Evolutionary conservation across 1,284 basidiomycete species (phyloP).

Genomic region (Trichosporon asahii): DNA sequence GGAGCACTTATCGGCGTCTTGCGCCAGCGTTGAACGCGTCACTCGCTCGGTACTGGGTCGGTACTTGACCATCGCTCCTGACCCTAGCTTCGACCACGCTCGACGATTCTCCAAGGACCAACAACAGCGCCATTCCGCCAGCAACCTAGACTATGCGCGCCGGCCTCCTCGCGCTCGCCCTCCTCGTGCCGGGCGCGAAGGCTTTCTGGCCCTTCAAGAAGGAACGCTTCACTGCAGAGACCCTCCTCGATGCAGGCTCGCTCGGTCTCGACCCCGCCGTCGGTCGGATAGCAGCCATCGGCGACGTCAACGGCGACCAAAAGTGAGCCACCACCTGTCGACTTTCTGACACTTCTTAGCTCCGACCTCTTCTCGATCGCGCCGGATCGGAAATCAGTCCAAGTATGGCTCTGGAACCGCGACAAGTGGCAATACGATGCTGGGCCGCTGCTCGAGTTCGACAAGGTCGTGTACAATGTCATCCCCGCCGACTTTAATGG

Average conservation of each 20-base stretch:
- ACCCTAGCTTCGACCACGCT: not conserved
- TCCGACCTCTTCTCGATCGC: conserved; percentile 76
- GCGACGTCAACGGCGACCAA: conserved; percentile 93
- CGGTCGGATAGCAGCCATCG: conserved; percentile 74
- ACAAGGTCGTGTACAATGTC: conserved; percentile 59
- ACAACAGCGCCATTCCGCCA: not conserved
- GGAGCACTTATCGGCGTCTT: not conserved
- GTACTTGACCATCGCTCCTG: not conserved
- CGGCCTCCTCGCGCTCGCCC: conserved; percentile 14
- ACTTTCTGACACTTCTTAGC: conserved; percentile 52
- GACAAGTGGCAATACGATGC: conserved; percentile 55
- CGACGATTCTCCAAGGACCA: not conserved
- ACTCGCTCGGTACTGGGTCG: not conserved
- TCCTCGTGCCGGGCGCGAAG: conserved; percentile 12
- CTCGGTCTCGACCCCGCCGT: conserved; percentile 70
- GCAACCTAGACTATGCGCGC: conserved; percentile 15
- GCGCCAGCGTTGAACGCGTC: not conserved
- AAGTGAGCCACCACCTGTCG: conserved; percentile 60
- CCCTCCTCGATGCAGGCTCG: conserved; percentile 73
- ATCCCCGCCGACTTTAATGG: conserved; percentile 91
- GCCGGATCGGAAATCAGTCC: conserved; percentile 67
- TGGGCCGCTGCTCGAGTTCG: conserved; percentile 56
- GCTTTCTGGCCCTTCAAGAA: conserved; percentile 70
- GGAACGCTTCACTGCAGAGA: conserved; percentile 81
- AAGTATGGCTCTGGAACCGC: conserved; percentile 79